Evolutionary conservation across 129 eudicot genomes (phyloP), one percentile per base, ranked within the genome.

Genomic region (Artemisia tridentata): DNA sequence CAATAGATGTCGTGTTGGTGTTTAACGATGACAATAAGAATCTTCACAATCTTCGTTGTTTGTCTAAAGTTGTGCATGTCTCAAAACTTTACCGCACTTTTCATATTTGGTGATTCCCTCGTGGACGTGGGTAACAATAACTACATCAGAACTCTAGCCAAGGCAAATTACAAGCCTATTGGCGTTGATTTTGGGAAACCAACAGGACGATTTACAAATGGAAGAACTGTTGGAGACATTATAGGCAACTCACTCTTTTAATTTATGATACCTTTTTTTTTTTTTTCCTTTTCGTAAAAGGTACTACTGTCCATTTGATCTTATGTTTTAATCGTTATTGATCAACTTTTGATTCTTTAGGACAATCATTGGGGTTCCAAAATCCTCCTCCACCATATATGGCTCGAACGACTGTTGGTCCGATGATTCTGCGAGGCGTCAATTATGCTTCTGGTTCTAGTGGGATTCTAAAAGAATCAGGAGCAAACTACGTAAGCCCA

Each of bases 401-500:
- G 75, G 91, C 90, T 73, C 97, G 93, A 61, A 86, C 83, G 51
- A 86, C 96, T 27, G 51, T 43, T 4, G 97, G 93, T 60, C 21
- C 47, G 23, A 72, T 80, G 29, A 55, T 82, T 84, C 62, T 88
- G 55, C 54, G 75, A 49, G 97, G 96, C 53, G 96, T 91, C 34
- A 91, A 91, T 71, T 91, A 84, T 53, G 97, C 96, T 79, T 91
- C 97, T 57, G 96, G 96, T 56, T 83, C 90, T 16, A 87, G 96
- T 54, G 96, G 97, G 34, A 91, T 91, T 48, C 75, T 86, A 3
- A 69, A 88, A 61, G 29, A 63, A 56, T 82, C 97, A 5, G 97
- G 97, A 49, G 65, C 71, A 58, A 78, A 88, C 63, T 91, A 86
- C 58, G 97, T 91, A 78, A 82, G 97, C 20, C 38, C n/a, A 23